A percentile compares a stretch with the other conserved stretches of the same genome.
Evolutionary conservation across 345 rosid genomes (phyloP).

Genomic region (Orychophragmus violaceus): DNA sequence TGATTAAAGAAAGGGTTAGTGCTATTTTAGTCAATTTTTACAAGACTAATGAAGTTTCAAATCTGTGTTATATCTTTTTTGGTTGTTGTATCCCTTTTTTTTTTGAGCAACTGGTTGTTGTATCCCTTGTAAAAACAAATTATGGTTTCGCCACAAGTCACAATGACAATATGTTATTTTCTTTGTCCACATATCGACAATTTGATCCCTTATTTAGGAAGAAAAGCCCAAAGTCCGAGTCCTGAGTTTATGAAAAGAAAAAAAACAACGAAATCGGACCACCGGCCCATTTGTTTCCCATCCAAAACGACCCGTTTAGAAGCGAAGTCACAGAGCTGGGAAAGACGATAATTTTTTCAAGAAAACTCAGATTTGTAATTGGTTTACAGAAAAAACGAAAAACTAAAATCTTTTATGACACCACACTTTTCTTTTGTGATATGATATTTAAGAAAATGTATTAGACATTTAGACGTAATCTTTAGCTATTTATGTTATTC

Average conservation of each 20-base stretch:
- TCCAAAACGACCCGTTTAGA: not conserved
- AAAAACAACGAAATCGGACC: not conserved
- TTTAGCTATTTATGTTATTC: not conserved
- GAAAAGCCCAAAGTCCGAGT: not conserved
- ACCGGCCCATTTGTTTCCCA: not conserved
- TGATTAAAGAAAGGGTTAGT: too few species aligned
- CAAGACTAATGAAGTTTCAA: too few species aligned
- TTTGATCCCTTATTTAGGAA: not conserved
- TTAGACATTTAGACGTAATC: not conserved
- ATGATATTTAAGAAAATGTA: not conserved
- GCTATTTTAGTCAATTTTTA: too few species aligned
- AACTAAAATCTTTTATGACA: not conserved
- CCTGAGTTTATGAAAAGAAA: not conserved
- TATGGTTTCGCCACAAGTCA: too few species aligned
- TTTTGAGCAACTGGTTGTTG: too few species aligned
- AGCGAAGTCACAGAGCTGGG: not conserved
- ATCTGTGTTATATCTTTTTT: too few species aligned
- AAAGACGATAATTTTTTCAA: not conserved
- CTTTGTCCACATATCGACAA: not conserved
- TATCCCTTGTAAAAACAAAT: too few species aligned
- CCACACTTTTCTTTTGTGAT: not conserved
- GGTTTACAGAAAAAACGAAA: not conserved
- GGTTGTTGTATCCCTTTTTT: too few species aligned
- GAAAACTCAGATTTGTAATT: not conserved
- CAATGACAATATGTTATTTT: too few species aligned